Percentiles rank a stretch among this genome's conserved stretches.
These are phyloP conservation scores for Solanum acaule DNA, from an alignment of 257 asterid species.

Conservation along the genomic window DNA sequence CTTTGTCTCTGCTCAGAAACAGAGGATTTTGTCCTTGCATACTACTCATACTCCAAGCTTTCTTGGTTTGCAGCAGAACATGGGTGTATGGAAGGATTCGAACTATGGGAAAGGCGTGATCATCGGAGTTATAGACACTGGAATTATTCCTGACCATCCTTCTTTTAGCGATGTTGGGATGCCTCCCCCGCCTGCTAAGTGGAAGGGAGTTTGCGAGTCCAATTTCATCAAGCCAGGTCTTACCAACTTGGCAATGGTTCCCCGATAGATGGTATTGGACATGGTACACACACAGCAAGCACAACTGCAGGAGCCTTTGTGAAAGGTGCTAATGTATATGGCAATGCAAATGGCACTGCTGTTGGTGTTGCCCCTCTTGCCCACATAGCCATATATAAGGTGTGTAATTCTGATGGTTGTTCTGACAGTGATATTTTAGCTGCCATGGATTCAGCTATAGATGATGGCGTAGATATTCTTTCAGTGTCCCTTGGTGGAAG, in stretches of 20 bases:
- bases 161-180: conserved; percentile 1
- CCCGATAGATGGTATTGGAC: conserved; percentile 25
- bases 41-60: conserved; percentile 36
- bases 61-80: background rate
- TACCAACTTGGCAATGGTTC: background rate
- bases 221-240: conserved; percentile 32
- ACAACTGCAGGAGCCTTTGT: conserved; percentile 50
- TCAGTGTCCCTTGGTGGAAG: conserved; percentile 18
- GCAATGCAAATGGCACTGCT: conserved; percentile 41
- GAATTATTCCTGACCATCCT: conserved; percentile 7
- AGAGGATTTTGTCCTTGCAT: conserved; percentile 11
- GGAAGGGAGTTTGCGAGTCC: conserved; percentile 38
- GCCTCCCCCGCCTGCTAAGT: conserved; percentile 9
- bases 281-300: conserved; percentile 44
- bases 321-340: conserved; percentile 27
- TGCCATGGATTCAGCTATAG: conserved; percentile 39
- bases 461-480: conserved; percentile 27
- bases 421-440: conserved; percentile 24
- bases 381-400: conserved; percentile 44
- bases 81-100: conserved; percentile 6
- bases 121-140: conserved; percentile 18
- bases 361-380: conserved; percentile 47
- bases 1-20: conserved; percentile 23
- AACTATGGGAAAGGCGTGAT: conserved; percentile 21
- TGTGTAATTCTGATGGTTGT: conserved; percentile 3